Evolutionary conservation across 768 basidiomycete genomes (phyloP), one percentile per base, ranked within the genome.

Genomic region (Suillus clintonianus): DNA sequence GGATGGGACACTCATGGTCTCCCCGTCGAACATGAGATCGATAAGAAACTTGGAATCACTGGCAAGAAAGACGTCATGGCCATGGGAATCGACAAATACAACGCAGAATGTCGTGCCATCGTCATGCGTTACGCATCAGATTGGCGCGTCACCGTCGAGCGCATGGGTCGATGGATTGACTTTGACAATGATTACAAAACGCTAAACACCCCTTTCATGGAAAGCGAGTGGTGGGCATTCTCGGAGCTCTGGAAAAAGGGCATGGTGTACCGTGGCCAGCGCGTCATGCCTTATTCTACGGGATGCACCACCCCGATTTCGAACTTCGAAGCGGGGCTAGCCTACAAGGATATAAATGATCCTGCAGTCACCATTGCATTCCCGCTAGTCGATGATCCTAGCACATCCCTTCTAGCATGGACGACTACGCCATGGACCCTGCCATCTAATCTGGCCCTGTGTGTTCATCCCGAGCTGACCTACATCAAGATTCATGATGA

Each of bases 101-200:
- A 99, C 76, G 94, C 86, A 6, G 95, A 98, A 76, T 99, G 97
- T 73, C 88, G 97, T 39, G 86, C 88, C 64, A 99, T 99, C 74
- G 97, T 99, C 70, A 98, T 99, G 96, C 86, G 95, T 57, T 99
- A 99, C 76, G 84, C 96, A 2, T 84, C 86, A 8, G 96, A 99
- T 73, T 99, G 97, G 97, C 89, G 95, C 56, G 73, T 80, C 41
- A 99, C 96, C 5, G 97, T 99, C 60, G 96, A 97, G 77, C 88
- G 97, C 67, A 96, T 99, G 91, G 97, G 97, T 39, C 89, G 97
- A 66, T 99, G 97, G 97, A 99, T 99, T 79, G 97, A 99, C 78
- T 99, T 99, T 70, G 97, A 99, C 77, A 93, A 98, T 70, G 97
- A 98, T 71, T 99, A 99, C 83, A 99, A 98, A 82, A 99, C 97